phyloP scores from a whole-genome alignment of 1,284 basidiomycete genomes.

The Vanrija pseudolonga region DNA sequence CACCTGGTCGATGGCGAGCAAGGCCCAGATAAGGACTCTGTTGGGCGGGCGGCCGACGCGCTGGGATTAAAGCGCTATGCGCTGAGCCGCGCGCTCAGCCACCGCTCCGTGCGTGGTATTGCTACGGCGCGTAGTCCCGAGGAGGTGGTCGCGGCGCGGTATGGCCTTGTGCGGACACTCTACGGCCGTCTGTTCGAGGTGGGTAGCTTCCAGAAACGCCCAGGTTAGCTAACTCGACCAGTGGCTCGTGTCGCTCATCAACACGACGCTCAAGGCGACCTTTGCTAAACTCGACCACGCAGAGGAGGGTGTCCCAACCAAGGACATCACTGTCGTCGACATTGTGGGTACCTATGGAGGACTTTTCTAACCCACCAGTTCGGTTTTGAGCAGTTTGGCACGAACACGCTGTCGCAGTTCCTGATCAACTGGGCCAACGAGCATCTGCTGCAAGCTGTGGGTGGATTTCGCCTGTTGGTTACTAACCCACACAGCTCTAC shows the following conservation, averaged over 20 bases:
- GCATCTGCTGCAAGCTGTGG: constrained; percentile 9
- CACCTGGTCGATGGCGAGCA: constrained; percentile 10
- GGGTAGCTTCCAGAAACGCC: not conserved
- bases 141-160: constrained; percentile 12
- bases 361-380: constrained; percentile 1
- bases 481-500: constrained; percentile 5
- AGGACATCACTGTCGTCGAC: constrained; percentile 12
- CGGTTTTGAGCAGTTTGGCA: constrained; percentile 17
- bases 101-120: constrained; percentile 10
- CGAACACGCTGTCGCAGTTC: constrained; percentile 17
- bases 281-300: not conserved
- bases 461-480: too few species aligned
- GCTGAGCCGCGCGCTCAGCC: constrained; percentile 11
- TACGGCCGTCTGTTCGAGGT: constrained; percentile 14
- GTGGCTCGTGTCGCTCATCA: constrained; percentile 16
- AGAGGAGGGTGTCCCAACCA: too few species aligned
- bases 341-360: not conserved
- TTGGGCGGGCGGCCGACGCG: not conserved
- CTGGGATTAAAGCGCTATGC: constrained; percentile 9
- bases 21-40: not conserved
- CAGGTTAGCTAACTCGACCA: not conserved
- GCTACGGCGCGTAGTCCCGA: constrained; percentile 12
- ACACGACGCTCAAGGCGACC: constrained; percentile 11
- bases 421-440: constrained; percentile 24
- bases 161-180: constrained; percentile 17